phyloP scores from a whole-genome alignment of 2,329 filamentous ascomycete genomes.

The Clonostachys solani region DNA sequence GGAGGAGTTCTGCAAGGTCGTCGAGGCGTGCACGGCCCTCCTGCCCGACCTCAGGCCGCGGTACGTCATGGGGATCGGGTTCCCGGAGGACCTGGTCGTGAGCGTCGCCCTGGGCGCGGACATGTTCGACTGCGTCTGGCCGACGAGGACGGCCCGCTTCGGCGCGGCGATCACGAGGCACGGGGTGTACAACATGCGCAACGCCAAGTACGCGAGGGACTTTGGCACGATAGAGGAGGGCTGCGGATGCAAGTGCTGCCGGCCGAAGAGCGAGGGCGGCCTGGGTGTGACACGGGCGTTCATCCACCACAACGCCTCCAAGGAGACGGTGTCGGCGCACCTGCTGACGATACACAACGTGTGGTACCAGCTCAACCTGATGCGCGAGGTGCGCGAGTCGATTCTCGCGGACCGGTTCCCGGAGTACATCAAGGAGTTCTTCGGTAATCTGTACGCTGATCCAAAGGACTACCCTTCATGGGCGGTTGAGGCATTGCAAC shows the following conservation, averaged over 20 bases:
- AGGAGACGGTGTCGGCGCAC: slow-evolving; percentile 88
- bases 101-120: slow-evolving; percentile 92
- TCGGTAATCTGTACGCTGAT: slow-evolving; percentile 61
- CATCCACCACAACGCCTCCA: slow-evolving; percentile 85
- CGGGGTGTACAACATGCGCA: slow-evolving; percentile 82
- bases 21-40: slow-evolving; percentile 77
- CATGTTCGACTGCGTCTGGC: slow-evolving; percentile 99
- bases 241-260: slow-evolving; percentile 78
- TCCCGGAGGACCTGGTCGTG: slow-evolving; percentile 92
- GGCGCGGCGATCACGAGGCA: slow-evolving; percentile 84
- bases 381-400: slow-evolving; percentile 69
- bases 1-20: slow-evolving; percentile 84
- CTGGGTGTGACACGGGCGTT: slow-evolving; percentile 84
- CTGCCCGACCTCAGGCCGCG: slow-evolving; percentile 90
- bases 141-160: slow-evolving; percentile 90
- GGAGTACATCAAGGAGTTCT: slow-evolving; percentile 73
- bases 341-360: slow-evolving; percentile 93
- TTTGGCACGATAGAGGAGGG: slow-evolving; percentile 80
- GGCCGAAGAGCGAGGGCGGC: slow-evolving; percentile 44
- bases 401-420: slow-evolving; percentile 82
- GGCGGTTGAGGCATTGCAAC: slow-evolving; percentile 74
- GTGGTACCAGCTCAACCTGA: slow-evolving; percentile 83
- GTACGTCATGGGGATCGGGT: slow-evolving; percentile 98
- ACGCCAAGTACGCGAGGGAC: slow-evolving; percentile 71
- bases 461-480: slow-evolving; percentile 71